Percentiles rank a stretch among this genome's conserved stretches.
Conservation (phyloP, 2,329 filamentous ascomycete genomes). For the Ilyonectria mors-panacis region DNA sequence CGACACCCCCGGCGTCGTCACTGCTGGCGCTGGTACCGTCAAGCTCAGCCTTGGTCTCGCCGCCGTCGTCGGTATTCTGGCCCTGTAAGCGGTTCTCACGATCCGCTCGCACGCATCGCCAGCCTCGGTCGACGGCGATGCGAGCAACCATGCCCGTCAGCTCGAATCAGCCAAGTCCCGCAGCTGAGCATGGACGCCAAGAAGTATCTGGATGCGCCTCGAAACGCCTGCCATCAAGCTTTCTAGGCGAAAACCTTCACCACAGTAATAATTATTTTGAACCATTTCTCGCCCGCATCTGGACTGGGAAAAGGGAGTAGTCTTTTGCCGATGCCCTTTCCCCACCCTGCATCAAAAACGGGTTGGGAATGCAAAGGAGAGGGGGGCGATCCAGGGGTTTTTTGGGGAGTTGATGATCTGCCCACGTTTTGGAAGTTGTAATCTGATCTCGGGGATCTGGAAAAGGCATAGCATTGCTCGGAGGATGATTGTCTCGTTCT, state of each 20-base stretch:
- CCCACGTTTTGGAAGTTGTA: conserved; percentile 25
- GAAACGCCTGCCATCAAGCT: neutral
- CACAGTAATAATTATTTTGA: conserved; percentile 40
- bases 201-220: neutral
- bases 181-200: conserved; percentile 34
- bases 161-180: neutral
- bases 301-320: conserved; percentile 17
- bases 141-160: conserved; percentile 19
- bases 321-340: neutral
- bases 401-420: conserved; percentile 36
- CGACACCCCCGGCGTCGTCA: conserved; percentile 41
- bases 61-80: conserved; percentile 46
- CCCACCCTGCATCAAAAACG: neutral
- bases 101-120: neutral
- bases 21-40: conserved; percentile 44
- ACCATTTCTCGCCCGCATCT: conserved; percentile 34
- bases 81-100: conserved; percentile 46
- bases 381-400: conserved; percentile 24
- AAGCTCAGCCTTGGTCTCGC: conserved; percentile 51
- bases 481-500: conserved; percentile 42
- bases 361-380: neutral
- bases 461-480: conserved; percentile 39
- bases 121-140: conserved; percentile 5
- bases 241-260: conserved; percentile 16
- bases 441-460: conserved; percentile 27